These are phyloP conservation scores for Pneumocystis murina DNA, from an alignment of 1,139 yeast genomes.

Conservation along the genomic window DNA sequence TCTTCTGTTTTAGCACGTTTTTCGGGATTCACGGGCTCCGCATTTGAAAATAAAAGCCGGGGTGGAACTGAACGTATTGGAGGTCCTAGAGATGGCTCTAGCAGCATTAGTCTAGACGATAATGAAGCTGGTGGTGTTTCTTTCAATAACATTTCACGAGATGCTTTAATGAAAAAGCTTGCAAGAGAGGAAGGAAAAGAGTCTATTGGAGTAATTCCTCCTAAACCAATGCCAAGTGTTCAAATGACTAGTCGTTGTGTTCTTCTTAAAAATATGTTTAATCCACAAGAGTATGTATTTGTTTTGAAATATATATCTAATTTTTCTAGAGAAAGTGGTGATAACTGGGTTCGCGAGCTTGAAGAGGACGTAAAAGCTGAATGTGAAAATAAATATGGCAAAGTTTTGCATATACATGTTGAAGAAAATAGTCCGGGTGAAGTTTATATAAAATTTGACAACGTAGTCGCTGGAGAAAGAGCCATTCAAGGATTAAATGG, in stretches of 20 bases:
- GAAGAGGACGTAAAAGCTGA: conserved; percentile 27
- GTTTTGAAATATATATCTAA: conserved; percentile 1
- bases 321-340: conserved; percentile 23
- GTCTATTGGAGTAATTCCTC: conserved; percentile 1
- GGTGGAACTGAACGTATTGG: conserved; percentile 8
- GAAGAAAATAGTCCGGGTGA: conserved; percentile 24
- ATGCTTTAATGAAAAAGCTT: conserved; percentile 22
- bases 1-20: conserved; percentile 8
- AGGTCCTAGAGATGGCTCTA: conserved; percentile 10
- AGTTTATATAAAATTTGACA: conserved; percentile 24
- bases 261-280: conserved; percentile 26
- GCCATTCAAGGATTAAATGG: conserved; percentile 26
- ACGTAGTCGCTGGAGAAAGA: conserved; percentile 19
- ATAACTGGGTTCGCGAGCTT: conserved; percentile 25
- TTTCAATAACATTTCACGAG: conserved; percentile 20
- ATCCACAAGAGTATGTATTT: conserved; percentile 20
- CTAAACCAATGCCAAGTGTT: conserved; percentile 1
- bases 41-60: conserved; percentile 5
- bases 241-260: conserved; percentile 23
- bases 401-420: conserved; percentile 24
- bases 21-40: conserved; percentile 5
- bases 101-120: conserved; percentile 17
- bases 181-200: conserved; percentile 23
- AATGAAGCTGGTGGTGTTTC: conserved; percentile 20
- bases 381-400: conserved; percentile 28